Base-by-base conservation (phyloP, 2,329 filamentous ascomycete genomes). In the Ceratocystiopsis sp. region DNA sequence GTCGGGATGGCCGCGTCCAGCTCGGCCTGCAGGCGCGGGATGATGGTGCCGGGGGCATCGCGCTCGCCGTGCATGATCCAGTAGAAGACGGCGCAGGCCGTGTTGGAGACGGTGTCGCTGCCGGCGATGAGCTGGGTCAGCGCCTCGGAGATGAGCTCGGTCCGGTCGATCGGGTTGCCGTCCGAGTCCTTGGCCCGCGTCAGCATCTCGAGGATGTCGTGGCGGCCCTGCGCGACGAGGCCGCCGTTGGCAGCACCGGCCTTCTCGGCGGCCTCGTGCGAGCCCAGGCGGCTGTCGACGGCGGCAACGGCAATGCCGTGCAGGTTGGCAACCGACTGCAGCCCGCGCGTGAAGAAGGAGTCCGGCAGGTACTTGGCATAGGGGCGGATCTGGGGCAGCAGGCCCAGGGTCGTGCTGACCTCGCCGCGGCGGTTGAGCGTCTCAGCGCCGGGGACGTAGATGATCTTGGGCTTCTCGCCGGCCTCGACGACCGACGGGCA, bases 381-480 rank as follows among this genome's bases (percentile, higher is more conserved):
- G 0, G 84, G 83, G 58, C 83, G 89, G 41, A 94, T 64, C 46
- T 65, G 60, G 0, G 86, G 84, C 43, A 79, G 65, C 53, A 75
- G 81, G 1, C 86, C 86, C 3, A 95, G 66, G 0, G 85, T 78
- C 4, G 77, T 82, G 13, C 80, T 87, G 29, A 94, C 84, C 55
- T 94, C 86, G 44, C 86, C 87, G 40, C 86, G 71, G 14, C 86
- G 74, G 62, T 94, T 94, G 43, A 94, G 67, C 4, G 93, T 87
- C 61, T 94, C 78, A 48, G 94, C 84, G 11, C 86, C 87, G 0
- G 80, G 73, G 0, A 80, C 81, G 53, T 80, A 84, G 25, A 74
- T 73, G 4, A 80, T 72, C 2, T 73, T 65, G 2, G 73, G 65
- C 46, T 75, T 66, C 0, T 77, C 73, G 0, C 69, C 70, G 46